Base-by-base conservation (phyloP, 441 rosid genomes). In the Corymbia calophylla region DNA sequence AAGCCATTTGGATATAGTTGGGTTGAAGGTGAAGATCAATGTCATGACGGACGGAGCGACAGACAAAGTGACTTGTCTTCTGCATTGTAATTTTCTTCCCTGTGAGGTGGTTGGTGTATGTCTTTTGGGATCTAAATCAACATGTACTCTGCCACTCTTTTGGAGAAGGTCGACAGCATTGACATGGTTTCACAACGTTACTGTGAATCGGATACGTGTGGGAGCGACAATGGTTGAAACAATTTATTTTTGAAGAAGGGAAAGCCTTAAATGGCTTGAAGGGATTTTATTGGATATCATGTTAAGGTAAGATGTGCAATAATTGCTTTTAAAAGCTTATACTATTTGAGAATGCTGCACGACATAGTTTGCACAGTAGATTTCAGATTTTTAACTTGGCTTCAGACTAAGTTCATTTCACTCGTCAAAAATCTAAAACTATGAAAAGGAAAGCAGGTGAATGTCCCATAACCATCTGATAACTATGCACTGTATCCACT, bases 1-100 rank as follows among this genome's bases (percentile, higher is more conserved):
- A 92, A 92, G 89, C 92, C 90, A 80, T 35, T 81, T 3, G 91
- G 93, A 29, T 88, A 80, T 82, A 90, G 93, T 64, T 90, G 87
- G 90, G 85, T 89, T 51, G 91, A 51, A 90, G 82, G 58, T 58
- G 92, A 87, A 86, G 88, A 58, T 21, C 87, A 70, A 82, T 23
- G 23, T 64, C n/a, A 53, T 66, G 86, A 70, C 31, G 80, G 81
- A 31, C n/a, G 58, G 62, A 55, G 84, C 39, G 51, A 73, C 84
- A 39, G 84, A 11, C 51, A 1, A 39, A 73, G 51, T 39, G 84
- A 73, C 51, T 73, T 39, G 84, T 39, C n/a, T 73, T 39, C 25
- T 12, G 51, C 51, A 8, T 39, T 39, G 39, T 73, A 73, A 73
- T 73, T 23, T 73, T 39, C 84, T 73, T 73, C 51, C 51, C 49